Percentiles rank a stretch among this genome's conserved stretches.
These are phyloP conservation scores for Salix suchowensis DNA, from an alignment of 345 rosid genomes.

Conservation along the genomic window DNA sequence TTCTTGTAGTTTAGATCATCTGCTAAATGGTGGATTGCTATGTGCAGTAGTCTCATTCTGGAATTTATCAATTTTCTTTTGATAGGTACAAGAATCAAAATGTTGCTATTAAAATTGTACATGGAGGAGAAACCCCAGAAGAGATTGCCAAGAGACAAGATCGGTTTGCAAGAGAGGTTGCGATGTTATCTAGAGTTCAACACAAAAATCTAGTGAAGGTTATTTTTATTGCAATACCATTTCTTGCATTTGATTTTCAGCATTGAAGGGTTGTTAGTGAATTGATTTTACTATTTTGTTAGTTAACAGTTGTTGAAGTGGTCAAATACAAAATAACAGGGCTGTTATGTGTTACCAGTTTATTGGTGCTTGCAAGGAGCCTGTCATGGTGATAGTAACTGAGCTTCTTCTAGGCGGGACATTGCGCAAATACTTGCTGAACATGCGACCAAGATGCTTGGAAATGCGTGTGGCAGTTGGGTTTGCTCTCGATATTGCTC, in stretches of 20 bases:
- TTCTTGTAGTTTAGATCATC: not conserved
- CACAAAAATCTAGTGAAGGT: slow-evolving; percentile 96
- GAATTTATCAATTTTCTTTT: slow-evolving; percentile 9
- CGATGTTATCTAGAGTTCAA: slow-evolving; percentile 85
- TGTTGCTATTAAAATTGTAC: slow-evolving; percentile 80
- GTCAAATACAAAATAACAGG: not conserved
- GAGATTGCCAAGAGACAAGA: slow-evolving; percentile 73
- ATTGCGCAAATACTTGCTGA: slow-evolving; percentile 72
- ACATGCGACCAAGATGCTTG: slow-evolving; percentile 61
- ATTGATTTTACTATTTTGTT: not conserved
- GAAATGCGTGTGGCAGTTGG: slow-evolving; percentile 66
- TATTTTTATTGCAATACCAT: slow-evolving; percentile 2
- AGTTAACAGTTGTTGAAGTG: not conserved
- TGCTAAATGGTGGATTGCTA: not conserved
- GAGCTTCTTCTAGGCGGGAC: slow-evolving; percentile 88
- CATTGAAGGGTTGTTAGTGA: not conserved
- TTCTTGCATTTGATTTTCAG: not conserved
- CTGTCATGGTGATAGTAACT: slow-evolving; percentile 91
- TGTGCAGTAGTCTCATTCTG: slow-evolving; percentile 8
- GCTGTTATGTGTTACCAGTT: slow-evolving; percentile 45
- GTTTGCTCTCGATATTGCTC: slow-evolving; percentile 92
- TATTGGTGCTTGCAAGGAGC: slow-evolving; percentile 95
- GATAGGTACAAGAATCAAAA: slow-evolving; percentile 69
- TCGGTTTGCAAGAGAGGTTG: slow-evolving; percentile 80
- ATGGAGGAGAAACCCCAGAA: slow-evolving; percentile 78